phyloP scores from a whole-genome alignment of 148 eudicot genomes.

The Agrostemma githago region DNA sequence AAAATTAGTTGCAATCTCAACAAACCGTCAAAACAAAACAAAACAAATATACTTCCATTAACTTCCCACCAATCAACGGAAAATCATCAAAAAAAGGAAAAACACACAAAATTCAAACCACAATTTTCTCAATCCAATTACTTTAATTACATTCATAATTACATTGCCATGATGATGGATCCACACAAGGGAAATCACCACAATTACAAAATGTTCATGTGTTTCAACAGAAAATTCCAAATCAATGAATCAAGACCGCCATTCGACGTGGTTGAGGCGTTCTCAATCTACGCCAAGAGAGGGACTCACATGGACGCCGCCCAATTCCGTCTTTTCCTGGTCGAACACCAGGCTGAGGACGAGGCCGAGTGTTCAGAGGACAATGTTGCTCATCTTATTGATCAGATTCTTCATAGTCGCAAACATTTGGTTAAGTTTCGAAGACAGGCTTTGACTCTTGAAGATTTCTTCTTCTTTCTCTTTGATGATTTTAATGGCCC shows the following conservation, averaged over 20 bases:
- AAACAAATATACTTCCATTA: not conserved
- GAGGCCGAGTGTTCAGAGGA: slow-evolving; percentile 30
- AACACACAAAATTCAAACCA: not conserved
- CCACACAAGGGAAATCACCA: slow-evolving; percentile 20
- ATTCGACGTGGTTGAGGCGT: slow-evolving; percentile 60
- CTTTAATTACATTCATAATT: not conserved
- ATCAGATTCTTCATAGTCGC: slow-evolving; percentile 30
- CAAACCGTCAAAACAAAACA: not conserved
- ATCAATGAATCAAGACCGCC: slow-evolving; percentile 65
- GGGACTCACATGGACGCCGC: slow-evolving; percentile 38
- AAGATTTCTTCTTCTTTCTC: slow-evolving; percentile 66
- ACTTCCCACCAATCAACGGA: not conserved
- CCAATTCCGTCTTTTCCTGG: slow-evolving; percentile 53
- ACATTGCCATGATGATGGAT: not conserved
- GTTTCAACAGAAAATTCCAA: slow-evolving; percentile 75
- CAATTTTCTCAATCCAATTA: too few species aligned
- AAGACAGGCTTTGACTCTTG: slow-evolving; percentile 38
- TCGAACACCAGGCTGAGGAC: slow-evolving; percentile 54
- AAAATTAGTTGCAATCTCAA: not conserved
- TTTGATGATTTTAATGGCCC: slow-evolving; percentile 75
- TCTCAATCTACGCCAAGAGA: slow-evolving; percentile 34
- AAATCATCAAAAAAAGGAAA: not conserved
- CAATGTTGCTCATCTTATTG: slow-evolving; percentile 34
- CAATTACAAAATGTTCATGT: slow-evolving; percentile 77
- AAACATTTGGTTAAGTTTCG: slow-evolving; percentile 27